These are phyloP conservation scores for Calendula officinalis DNA, from an alignment of 129 eudicot genomes.

Conservation along the genomic window DNA sequence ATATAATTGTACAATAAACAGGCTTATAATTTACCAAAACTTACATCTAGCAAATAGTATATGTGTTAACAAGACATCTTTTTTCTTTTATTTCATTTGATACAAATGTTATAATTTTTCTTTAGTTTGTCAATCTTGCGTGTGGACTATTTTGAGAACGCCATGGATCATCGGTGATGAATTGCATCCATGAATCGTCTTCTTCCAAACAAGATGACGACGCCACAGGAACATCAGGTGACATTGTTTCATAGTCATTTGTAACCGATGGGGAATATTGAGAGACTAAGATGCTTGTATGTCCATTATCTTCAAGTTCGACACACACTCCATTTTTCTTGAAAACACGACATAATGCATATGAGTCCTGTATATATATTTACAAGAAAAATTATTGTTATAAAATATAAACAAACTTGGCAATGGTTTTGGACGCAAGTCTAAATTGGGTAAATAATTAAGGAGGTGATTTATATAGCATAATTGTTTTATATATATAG, in stretches of 20 bases:
- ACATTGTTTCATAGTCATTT: conserved; percentile 52
- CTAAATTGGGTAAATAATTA: too few relatives aligned
- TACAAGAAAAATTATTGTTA: too few relatives aligned
- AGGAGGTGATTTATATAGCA: too few relatives aligned
- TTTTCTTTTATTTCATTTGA: conserved; percentile 14
- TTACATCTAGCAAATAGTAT: conserved; percentile 1
- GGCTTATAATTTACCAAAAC: conserved; percentile 21
- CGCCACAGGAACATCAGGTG: conserved; percentile 57
- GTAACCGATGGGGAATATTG: conserved; percentile 29
- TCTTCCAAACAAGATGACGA: conserved; percentile 57
- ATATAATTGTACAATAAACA: conserved; percentile 14
- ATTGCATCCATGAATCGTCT: conserved; percentile 94
- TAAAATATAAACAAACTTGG: too few relatives aligned
- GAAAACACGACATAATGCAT: conserved; percentile 87
- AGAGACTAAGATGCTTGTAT: conserved; percentile 32
- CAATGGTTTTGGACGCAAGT: too few relatives aligned
- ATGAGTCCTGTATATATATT: conserved; percentile 55
- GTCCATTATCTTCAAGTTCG: conserved; percentile 61
- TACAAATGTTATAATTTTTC: conserved; percentile 10
- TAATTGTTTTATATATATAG: too few relatives aligned
- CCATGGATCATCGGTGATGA: conserved; percentile 90
- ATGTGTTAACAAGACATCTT: conserved; percentile 6
- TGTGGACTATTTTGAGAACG: conserved; percentile 40
- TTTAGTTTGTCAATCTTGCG: conserved; percentile 26
- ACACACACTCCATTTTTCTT: conserved; percentile 81